Evolutionary conservation across 2,329 filamentous ascomycete species (phyloP).

Genomic region (Taxawa tesnikishii): DNA sequence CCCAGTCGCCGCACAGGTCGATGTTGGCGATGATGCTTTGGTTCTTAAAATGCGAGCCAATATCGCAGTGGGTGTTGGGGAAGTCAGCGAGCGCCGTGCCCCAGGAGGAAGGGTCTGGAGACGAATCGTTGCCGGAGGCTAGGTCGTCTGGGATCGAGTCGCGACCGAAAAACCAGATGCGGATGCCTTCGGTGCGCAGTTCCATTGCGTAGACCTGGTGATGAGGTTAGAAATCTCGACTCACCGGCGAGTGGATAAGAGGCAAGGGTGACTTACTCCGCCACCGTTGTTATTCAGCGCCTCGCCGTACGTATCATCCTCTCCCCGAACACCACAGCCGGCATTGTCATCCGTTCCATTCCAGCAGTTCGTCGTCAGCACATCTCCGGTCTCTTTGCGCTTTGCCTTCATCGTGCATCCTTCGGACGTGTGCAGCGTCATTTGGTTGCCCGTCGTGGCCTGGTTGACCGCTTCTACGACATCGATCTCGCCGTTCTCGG

Average conservation of each 20-base stretch:
- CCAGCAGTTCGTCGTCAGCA: slow-evolving; percentile 23
- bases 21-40: slow-evolving; percentile 57
- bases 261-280: slow-evolving; percentile 8
- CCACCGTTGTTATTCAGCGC: slow-evolving; percentile 32
- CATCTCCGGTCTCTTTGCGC: slow-evolving; percentile 62
- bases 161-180: slow-evolving; percentile 29
- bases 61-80: slow-evolving; percentile 49
- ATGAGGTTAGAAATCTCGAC: background rate
- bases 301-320: slow-evolving; percentile 17
- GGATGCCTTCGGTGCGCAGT: slow-evolving; percentile 47
- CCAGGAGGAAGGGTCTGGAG: slow-evolving; percentile 51
- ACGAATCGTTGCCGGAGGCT: slow-evolving; percentile 21
- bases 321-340: slow-evolving; percentile 48
- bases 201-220: slow-evolving; percentile 42
- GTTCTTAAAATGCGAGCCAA: slow-evolving; percentile 48
- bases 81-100: slow-evolving; percentile 51
- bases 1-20: slow-evolving; percentile 49
- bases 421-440: slow-evolving; percentile 22
- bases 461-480: slow-evolving; percentile 26
- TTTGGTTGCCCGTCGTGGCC: slow-evolving; percentile 14
- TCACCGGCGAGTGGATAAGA: background rate
- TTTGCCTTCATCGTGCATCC: slow-evolving; percentile 19
- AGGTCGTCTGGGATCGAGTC: slow-evolving; percentile 28
- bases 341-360: slow-evolving; percentile 26
- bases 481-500: slow-evolving; percentile 25